Evolutionary conservation across 2,329 filamentous ascomycete genomes (phyloP), one percentile per base, ranked within the genome.

Genomic region (Aureobasidium uvarum): DNA sequence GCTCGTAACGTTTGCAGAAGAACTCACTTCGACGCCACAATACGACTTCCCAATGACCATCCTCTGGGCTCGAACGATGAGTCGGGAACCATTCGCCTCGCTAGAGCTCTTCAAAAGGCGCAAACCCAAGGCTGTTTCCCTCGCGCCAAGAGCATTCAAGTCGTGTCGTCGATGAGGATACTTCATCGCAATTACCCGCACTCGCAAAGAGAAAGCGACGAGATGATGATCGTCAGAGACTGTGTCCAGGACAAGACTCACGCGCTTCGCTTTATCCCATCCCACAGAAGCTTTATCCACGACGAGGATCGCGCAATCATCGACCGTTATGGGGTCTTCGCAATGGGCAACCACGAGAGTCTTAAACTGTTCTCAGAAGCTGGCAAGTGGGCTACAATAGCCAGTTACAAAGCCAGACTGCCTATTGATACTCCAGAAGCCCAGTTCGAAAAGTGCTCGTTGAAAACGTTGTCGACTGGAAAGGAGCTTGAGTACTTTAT

Each of bases 161-260:
- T 58, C 23, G 18, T 58, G 31, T 31, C 55, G 6, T 23, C 55
- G 18, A 33, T n/a, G 39, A 43, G n/a, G 11, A 33, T 58, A 31
- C 13, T 33, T 45, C 38, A 38, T 33, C 55, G 39, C 23, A 7
- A 16, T 2, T 5, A 14, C 16, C 5, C 18, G 3, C 45, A 25
- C 18, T 45, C 18, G 4, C 25, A 33, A 10, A 45, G 55, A 33
- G 55, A 45, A 3, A 45, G 5, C 14, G 55, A 58, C n/a, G 25
- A 58, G 20, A 39, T 48, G 56, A 60, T 60, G n/a, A 48, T 60
- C 14, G 14, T 60, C 39, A 25, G 56, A 25, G 56, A 60, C 31
- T 38, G 25, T 10, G 31, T 60, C 13, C 16, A 8, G 23, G 56
- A 60, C 28, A 48, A 36, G 4, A 46, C 56, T 8, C 56, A 60